Conservation (phyloP, 192 early-diverging fungal genomes). For the Entophlyctis luteolus region DNA sequence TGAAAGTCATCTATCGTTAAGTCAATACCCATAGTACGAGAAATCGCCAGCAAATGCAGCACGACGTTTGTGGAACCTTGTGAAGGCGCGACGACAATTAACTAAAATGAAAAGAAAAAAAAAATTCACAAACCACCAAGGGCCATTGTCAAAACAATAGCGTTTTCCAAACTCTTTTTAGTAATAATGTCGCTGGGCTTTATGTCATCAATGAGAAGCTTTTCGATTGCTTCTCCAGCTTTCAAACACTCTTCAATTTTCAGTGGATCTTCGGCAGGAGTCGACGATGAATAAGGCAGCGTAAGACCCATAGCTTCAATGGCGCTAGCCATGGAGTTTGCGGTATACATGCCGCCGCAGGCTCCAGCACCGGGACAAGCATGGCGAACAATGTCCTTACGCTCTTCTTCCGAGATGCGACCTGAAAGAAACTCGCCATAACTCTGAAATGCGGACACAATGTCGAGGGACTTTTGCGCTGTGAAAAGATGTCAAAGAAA, state of each 20-base stretch:
- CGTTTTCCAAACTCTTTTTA: conserved; percentile 89
- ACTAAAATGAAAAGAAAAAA: conserved; percentile 4
- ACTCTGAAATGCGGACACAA: conserved; percentile 95
- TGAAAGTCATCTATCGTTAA: conserved; percentile 96
- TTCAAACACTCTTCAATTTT: conserved; percentile 85
- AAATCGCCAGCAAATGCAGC: conserved; percentile 88
- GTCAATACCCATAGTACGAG: conserved; percentile 74
- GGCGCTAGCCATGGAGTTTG: conserved; percentile 95
- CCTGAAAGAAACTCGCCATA: conserved; percentile 93
- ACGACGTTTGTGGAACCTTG: conserved; percentile 92
- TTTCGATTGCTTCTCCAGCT: conserved; percentile 83
- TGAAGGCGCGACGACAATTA: no score
- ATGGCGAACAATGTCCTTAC: conserved; percentile 52
- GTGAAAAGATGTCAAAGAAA: background rate
- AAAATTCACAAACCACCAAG: conserved; percentile 65
- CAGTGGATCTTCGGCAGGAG: conserved; percentile 81
- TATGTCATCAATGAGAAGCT: conserved; percentile 86
- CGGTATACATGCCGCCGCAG: conserved; percentile 99
- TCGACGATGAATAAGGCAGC: conserved; percentile 92
- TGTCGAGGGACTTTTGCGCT: conserved; percentile 57
- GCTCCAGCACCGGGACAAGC: conserved; percentile 82
- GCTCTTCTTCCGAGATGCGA: conserved; percentile 81
- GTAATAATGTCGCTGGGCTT: conserved; percentile 97
- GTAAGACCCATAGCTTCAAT: conserved; percentile 98
- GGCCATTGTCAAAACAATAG: conserved; percentile 88